Conservation (phyloP, 495 filamentous ascomycete species). For the Stereocaulon alpinum region DNA sequence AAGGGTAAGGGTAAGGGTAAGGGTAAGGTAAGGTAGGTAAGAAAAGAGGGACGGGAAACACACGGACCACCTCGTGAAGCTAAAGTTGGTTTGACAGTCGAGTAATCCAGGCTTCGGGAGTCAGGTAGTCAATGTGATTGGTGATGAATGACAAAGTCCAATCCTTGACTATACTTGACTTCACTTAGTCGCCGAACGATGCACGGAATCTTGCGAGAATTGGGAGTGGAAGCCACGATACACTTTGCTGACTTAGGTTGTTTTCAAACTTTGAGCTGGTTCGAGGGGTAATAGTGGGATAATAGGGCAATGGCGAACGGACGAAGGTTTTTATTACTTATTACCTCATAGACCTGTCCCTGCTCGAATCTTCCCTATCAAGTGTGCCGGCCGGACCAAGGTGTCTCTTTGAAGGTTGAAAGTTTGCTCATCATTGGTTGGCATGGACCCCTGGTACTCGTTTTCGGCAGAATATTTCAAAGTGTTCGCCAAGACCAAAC, state of each 20-base stretch:
- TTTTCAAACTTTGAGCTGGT: not conserved
- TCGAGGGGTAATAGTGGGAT: not conserved
- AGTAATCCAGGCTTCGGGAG: slow-evolving; percentile 4
- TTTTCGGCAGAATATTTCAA: not conserved
- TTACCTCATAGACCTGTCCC: not conserved
- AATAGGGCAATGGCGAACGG: not conserved
- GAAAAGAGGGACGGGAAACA: slow-evolving; percentile 1
- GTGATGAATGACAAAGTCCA: not conserved
- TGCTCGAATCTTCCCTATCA: not conserved
- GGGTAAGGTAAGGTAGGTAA: not conserved
- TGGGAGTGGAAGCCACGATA: not conserved
- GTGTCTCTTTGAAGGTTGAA: not conserved
- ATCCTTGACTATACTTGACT: not conserved
- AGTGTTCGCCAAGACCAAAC: not conserved
- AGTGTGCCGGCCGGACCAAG: not conserved
- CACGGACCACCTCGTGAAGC: slow-evolving; percentile 5
- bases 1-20: too few species aligned
- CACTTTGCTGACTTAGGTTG: not conserved
- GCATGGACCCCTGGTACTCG: slow-evolving; percentile 3
- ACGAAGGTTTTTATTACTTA: not conserved
- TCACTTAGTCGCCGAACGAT: slow-evolving; percentile 2
- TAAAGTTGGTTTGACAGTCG: slow-evolving; percentile 10
- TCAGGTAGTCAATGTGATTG: not conserved
- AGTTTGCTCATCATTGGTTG: not conserved
- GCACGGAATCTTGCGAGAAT: not conserved